Conservation (phyloP, 192 early-diverging fungal species). For the Pilaira anomala region DNA sequence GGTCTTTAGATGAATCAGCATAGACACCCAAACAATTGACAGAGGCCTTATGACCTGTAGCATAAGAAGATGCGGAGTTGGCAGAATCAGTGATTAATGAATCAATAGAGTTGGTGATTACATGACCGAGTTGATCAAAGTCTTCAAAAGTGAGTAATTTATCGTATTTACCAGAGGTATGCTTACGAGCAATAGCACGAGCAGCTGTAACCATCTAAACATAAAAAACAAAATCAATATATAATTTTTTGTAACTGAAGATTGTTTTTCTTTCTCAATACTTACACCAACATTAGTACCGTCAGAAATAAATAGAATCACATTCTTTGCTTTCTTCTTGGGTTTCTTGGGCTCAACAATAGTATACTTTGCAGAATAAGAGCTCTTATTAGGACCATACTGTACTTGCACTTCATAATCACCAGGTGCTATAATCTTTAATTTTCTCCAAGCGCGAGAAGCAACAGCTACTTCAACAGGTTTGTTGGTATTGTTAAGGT, state of each 20-base stretch:
- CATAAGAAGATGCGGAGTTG: constrained; percentile 65
- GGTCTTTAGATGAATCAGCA: constrained; percentile 52
- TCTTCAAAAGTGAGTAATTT: constrained; percentile 40
- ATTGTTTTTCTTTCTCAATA: not conserved
- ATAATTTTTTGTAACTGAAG: not conserved
- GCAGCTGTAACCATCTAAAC: constrained; percentile 56
- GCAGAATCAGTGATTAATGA: constrained; percentile 66
- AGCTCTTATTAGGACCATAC: constrained; percentile 43
- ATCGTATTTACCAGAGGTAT: constrained; percentile 58
- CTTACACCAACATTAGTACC: constrained; percentile 52
- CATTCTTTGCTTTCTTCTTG: constrained; percentile 60
- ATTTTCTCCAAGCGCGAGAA: constrained; percentile 44
- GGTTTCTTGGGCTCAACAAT: constrained; percentile 32
- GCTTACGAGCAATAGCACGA: constrained; percentile 51
- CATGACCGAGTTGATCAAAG: constrained; percentile 50
- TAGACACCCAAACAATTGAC: constrained; percentile 60
- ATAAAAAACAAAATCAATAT: constrained; percentile 10
- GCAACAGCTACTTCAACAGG: constrained; percentile 50
- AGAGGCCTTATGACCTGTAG: constrained; percentile 57
- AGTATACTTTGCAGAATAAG: constrained; percentile 47
- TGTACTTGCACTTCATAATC: constrained; percentile 45
- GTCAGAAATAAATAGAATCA: constrained; percentile 62
- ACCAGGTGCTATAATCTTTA: constrained; percentile 44
- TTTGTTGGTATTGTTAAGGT: constrained; percentile 31
- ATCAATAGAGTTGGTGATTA: constrained; percentile 63